phyloP scores from a whole-genome alignment of 768 basidiomycete species.

The Termitomyces eurrhizus region DNA sequence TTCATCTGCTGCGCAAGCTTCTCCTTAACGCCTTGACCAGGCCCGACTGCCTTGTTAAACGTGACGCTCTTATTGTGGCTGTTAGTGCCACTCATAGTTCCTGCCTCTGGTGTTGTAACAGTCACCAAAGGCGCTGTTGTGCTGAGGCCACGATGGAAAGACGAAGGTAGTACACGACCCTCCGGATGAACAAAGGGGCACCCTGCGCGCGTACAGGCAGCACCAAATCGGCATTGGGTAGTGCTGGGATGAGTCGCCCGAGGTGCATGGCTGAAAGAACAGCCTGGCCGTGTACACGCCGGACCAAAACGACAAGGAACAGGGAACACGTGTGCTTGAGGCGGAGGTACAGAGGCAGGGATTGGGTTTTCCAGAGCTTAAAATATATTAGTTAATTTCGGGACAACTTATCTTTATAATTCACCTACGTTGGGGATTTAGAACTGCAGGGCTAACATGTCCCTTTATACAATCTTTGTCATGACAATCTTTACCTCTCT shows the following conservation, averaged over 20 bases:
- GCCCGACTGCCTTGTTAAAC: constrained; percentile 51
- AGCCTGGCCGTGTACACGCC: constrained; percentile 64
- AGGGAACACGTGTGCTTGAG: constrained; percentile 26
- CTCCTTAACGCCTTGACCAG: constrained; percentile 39
- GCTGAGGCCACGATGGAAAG: constrained; percentile 77
- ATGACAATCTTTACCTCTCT: constrained; percentile 82
- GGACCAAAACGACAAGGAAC: constrained; percentile 67
- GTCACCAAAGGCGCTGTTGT: constrained; percentile 57
- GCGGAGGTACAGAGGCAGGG: constrained; percentile 28
- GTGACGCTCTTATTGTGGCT: constrained; percentile 70
- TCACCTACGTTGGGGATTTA: constrained; percentile 56
- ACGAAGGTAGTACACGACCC: constrained; percentile 72
- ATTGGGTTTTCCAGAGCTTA: constrained; percentile 35
- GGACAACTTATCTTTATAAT: neutral
- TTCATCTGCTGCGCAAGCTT: constrained; percentile 49
- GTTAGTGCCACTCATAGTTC: constrained; percentile 51
- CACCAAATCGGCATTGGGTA: constrained; percentile 77
- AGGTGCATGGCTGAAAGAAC: constrained; percentile 66
- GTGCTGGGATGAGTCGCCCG: constrained; percentile 26
- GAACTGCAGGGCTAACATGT: constrained; percentile 85
- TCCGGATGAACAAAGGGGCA: constrained; percentile 94
- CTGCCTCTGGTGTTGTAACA: constrained; percentile 59
- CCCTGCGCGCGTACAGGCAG: constrained; percentile 77
- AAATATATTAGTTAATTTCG: neutral
- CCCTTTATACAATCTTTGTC: constrained; percentile 92